Conservation (phyloP, 208 protist species). For the Trichomonas gallinae region DNA sequence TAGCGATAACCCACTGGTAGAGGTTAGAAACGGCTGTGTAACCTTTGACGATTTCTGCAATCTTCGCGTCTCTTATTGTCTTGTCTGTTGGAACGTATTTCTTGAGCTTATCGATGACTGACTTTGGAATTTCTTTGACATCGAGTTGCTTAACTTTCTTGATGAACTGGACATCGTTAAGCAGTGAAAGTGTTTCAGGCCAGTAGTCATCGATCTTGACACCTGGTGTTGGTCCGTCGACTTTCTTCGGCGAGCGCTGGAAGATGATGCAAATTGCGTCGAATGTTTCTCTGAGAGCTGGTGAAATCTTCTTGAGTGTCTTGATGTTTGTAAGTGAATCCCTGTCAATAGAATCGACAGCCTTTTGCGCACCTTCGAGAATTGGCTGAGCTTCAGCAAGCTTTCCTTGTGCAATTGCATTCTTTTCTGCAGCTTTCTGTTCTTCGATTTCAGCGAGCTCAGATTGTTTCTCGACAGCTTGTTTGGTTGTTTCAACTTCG, state of each 20-base stretch:
- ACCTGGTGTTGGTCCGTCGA: not conserved
- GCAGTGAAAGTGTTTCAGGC: conserved; percentile 21
- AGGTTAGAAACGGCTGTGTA: conserved; percentile 43
- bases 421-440: not conserved
- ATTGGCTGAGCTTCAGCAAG: not conserved
- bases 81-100: conserved; percentile 72
- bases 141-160: conserved; percentile 78
- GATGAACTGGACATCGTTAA: conserved; percentile 83
- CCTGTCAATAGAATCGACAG: conserved; percentile 11
- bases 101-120: conserved; percentile 72
- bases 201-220: not conserved
- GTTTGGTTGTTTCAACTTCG: not conserved
- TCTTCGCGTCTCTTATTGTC: not conserved
- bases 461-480: not conserved
- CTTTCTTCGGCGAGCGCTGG: not conserved
- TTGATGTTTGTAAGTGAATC: not conserved
- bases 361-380: not conserved
- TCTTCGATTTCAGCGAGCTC: not conserved
- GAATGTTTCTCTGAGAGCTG: not conserved
- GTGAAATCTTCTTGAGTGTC: not conserved
- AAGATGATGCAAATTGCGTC: conserved; percentile 25
- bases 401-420: not conserved
- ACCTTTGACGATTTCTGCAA: not conserved
- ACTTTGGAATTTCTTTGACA: conserved; percentile 80
- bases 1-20: conserved; percentile 48